Evolutionary conservation across 495 filamentous ascomycete genomes (phyloP).

Genomic region (Penicillium odoratum): DNA sequence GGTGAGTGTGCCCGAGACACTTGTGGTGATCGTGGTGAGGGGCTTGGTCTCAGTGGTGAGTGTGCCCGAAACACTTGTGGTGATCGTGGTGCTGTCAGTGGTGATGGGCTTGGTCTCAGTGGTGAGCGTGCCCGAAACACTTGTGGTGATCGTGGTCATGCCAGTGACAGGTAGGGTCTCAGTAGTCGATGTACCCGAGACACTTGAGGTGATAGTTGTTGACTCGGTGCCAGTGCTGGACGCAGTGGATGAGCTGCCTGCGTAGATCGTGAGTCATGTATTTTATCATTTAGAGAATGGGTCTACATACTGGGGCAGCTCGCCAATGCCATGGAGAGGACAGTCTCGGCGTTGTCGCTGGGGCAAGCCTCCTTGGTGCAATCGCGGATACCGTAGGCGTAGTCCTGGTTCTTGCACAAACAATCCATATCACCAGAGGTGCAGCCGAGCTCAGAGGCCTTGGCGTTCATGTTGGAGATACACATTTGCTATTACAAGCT

Average conservation of each 20-base stretch:
- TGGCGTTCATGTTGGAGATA: constrained; percentile 67
- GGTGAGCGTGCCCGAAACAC: constrained; percentile 18
- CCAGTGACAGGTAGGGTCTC: constrained; percentile 3
- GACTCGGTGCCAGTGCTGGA: constrained; percentile 21
- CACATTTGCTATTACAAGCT: constrained; percentile 59
- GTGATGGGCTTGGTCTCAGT: constrained; percentile 13
- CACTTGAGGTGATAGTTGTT: constrained; percentile 2
- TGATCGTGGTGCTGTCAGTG: constrained; percentile 9
- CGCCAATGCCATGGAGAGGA: constrained; percentile 37
- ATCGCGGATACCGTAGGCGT: constrained; percentile 74
- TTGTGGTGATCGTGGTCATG: constrained; percentile 11
- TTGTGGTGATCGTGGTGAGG: constrained; percentile 7
- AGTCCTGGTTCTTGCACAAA: constrained; percentile 69
- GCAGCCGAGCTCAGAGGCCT: constrained; percentile 64
- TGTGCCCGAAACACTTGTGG: constrained; percentile 16
- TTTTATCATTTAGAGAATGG: background rate
- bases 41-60: constrained; percentile 18
- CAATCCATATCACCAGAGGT: constrained; percentile 55
- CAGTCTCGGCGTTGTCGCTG: constrained; percentile 40
- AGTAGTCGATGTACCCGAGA: constrained; percentile 14
- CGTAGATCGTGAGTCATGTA: background rate
- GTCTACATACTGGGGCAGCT: constrained; percentile 32
- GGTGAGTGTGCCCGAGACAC: constrained; percentile 14
- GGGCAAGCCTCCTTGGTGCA: constrained; percentile 70
- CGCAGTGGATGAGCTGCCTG: constrained; percentile 13